Base-by-base conservation (phyloP, 192 early-diverging fungal genomes). In the Coemansia sp. region DNA sequence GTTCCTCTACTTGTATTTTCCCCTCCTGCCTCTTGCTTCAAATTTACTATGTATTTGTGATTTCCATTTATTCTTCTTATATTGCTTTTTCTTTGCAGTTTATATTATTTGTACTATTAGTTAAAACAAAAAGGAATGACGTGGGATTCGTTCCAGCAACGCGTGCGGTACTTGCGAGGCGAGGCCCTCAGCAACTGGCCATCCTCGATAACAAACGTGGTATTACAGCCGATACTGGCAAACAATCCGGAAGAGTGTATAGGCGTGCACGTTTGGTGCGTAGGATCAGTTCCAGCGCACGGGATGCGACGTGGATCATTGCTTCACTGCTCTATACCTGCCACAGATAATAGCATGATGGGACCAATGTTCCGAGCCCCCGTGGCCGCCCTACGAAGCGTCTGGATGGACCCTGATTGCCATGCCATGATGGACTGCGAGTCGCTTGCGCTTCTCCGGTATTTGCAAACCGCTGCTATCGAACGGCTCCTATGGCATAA, bases 121-220 rank as follows among this genome's bases (percentile, higher is more conserved):
- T 46, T 7, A 49, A 25, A 21, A 49, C 20, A 12, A 6, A n/a
- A 51, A 23, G 29, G 23, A 63, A 68, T 68, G 66, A 29, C 45
- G 21, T 68, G 58, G 66, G 66, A 68, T 55, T 60, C 66, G 28
- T 68, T 68, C 29, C 58, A 59, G 28, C 66, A 61, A 16, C 40
- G 66, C n/a, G 66, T 68, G n/a, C 58, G 66, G 48, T 55, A 68
- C n/a, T 5, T 68, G 57, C 66, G 66, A 2, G 66, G 66, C 23
- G 66, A 68, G 49, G 66, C 66, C 9, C 59, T 68, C 0, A 28
- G 48, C 48, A 61, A 26, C 49, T 68, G 66, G 66, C 66, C 66
- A 25, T 4, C 59, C 18, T 20, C 49, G 10, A 39, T 68, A 18
- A 23, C 56, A 4, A 51, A 61, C 18, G 66, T 68, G 4, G 29